Evolutionary conservation across 2,329 filamentous ascomycete species (phyloP).

Genomic region (Stromatinia cepivora): DNA sequence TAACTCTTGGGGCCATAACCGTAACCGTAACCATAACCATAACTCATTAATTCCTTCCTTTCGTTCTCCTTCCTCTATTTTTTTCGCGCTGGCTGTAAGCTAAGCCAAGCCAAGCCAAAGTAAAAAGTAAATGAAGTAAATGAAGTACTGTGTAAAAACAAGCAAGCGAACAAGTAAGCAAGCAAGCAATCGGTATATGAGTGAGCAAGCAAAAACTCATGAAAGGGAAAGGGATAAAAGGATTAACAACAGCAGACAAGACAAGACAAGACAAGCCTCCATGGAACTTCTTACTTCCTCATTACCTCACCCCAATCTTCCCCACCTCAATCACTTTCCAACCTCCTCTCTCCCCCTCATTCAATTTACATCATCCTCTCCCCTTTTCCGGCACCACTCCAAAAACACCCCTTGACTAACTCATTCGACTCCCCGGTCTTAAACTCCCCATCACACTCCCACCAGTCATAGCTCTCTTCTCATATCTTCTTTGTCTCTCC

Average conservation of each 20-base stretch:
- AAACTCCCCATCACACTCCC: background rate
- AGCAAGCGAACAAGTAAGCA: background rate
- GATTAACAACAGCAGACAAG: background rate
- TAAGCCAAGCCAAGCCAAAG: background rate
- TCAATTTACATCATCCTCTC: too few species aligned
- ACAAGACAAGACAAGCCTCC: background rate
- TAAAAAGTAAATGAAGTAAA: background rate
- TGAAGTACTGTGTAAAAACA: background rate
- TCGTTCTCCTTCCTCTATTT: background rate
- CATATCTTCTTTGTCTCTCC: constrained; percentile 6
- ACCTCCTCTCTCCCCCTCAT: background rate
- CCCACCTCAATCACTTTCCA: background rate
- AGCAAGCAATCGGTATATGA: background rate
- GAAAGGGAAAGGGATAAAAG: background rate
- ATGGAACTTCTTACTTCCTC: background rate
- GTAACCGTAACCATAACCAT: background rate
- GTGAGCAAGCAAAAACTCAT: background rate
- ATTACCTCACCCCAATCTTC: background rate
- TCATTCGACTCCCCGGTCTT: constrained; percentile 5
- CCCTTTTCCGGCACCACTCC: too few species aligned
- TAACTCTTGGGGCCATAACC: background rate
- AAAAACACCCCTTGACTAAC: background rate
- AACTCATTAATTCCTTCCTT: constrained; percentile 5
- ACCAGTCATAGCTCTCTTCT: background rate
- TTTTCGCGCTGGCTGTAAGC: background rate